Percentiles rank a stretch among this genome's conserved stretches.
phyloP scores from a whole-genome alignment of 441 rosid species.

The Erodium moschatum region DNA sequence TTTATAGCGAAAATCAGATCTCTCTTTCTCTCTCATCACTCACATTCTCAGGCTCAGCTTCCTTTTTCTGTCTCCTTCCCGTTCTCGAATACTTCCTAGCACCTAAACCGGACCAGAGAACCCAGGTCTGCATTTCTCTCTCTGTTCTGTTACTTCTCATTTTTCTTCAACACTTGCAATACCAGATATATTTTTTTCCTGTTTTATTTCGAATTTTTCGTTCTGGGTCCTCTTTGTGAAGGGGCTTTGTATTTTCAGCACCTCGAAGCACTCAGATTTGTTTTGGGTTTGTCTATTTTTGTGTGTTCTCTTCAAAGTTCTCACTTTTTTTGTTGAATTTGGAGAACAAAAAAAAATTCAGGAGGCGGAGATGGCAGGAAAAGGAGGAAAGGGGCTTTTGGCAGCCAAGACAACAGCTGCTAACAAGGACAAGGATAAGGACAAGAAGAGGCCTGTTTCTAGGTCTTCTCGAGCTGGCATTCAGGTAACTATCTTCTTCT shows the following conservation, averaged over 20 bases:
- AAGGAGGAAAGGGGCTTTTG: conserved; percentile 89
- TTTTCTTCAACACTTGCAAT: too few species aligned
- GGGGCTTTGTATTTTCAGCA: neutral
- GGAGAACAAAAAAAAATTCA: neutral
- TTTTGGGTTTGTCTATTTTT: neutral
- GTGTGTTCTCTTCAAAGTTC: neutral
- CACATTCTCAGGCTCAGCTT: neutral
- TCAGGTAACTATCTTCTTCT: conserved; percentile 36
- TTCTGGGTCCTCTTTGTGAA: too few species aligned
- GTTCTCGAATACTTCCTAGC: too few species aligned
- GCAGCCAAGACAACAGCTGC: conserved; percentile 73
- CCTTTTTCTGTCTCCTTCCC: neutral
- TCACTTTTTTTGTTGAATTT: neutral
- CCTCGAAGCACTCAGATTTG: neutral
- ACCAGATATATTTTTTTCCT: too few species aligned
- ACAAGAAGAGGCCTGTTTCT: conserved; percentile 73
- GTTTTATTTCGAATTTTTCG: too few species aligned
- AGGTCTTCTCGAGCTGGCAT: conserved; percentile 95
- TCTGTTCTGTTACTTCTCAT: neutral
- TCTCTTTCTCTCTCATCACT: neutral
- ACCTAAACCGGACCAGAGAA: neutral
- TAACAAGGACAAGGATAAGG: conserved; percentile 62
- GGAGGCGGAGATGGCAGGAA: conserved; percentile 60
- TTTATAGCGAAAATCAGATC: conserved; percentile 3
- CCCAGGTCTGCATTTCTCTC: neutral